A percentile compares a stretch with the other conserved stretches of the same genome.
Conservation (phyloP, 805 yeast species). For the Yamadazyma sp. region DNA sequence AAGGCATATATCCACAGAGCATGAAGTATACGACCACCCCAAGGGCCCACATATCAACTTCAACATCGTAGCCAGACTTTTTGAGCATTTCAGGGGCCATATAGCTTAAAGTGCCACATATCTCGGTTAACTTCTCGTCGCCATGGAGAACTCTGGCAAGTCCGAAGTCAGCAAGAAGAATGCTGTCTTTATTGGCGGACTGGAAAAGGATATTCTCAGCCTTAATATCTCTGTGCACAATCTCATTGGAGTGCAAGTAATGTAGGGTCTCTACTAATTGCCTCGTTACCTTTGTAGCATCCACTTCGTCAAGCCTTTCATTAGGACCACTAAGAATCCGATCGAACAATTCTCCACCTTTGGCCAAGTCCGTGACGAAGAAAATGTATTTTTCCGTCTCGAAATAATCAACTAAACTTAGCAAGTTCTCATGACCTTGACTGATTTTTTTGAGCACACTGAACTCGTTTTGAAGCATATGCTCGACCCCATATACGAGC, state of each 20-base stretch:
- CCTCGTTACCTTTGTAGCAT: constrained; percentile 49
- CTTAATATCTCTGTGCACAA: constrained; percentile 71
- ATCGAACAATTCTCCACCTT: constrained; percentile 69
- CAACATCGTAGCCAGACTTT: constrained; percentile 53
- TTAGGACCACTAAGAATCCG: constrained; percentile 42
- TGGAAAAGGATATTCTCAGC: constrained; percentile 67
- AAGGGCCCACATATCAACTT: constrained; percentile 74
- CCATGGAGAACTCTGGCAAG: constrained; percentile 50
- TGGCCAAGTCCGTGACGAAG: constrained; percentile 65
- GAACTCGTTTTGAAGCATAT: constrained; percentile 59
- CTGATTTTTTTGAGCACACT: constrained; percentile 52
- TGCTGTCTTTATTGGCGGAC: constrained; percentile 32
- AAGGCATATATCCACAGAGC: constrained; percentile 74
- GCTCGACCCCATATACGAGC: constrained; percentile 53
- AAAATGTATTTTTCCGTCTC: constrained; percentile 59
- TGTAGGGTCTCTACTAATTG: constrained; percentile 55
- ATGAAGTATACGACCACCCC: constrained; percentile 72
- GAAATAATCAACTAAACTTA: constrained; percentile 66
- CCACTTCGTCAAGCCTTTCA: constrained; percentile 45
- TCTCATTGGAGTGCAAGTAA: constrained; percentile 56
- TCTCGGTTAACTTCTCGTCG: constrained; percentile 27
- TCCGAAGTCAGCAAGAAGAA: constrained; percentile 64
- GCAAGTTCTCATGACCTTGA: constrained; percentile 51
- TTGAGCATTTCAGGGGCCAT: constrained; percentile 70
- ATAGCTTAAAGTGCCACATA: constrained; percentile 73